Evolutionary conservation across 495 filamentous ascomycete species (phyloP), one percentile per base, ranked within the genome.

Genomic region (Daldinia vernicosa): DNA sequence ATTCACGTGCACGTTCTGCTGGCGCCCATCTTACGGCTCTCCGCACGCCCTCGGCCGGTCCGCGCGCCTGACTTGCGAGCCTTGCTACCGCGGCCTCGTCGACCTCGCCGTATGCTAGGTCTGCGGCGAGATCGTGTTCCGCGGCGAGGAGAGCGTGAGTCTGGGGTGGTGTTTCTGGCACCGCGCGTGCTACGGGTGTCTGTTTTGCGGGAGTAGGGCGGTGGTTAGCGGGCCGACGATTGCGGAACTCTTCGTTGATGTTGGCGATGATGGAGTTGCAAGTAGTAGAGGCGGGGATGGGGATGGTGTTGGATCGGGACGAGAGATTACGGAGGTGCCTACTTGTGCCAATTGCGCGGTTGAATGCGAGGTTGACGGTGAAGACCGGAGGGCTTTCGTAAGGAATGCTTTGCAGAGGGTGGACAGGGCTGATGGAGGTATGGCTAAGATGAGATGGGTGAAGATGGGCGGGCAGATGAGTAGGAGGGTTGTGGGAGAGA

Each of bases 141-240:
- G 80, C 22, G 82, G 77, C 6, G 81, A 81, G 7, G 83, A 83
- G 43, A 79, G 80, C 50, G 81, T 85, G 14, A 82, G 79, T 52
- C 62, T 84, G 15, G 83, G 82, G 1, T 85, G 80, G 83, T 82
- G 81, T 55, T 85, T 85, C 60, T 85, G 83, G 83, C 83, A 85
- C 52, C 70, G 76, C 58, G 78, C 56, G 0, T 85, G 83, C 45
- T 84, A 82, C 60, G 82, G 82, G 9, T 85, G 83, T 75, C 63
- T 85, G 56, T 64, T 84, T 17, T 85, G 80, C 59, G 79, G 81
- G 37, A 69, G 59, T 52, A 73, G 67, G 61, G 2, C 15, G 14
- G 66, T 74, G 1, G 64, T 70, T 24, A 66, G 52, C 0, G 66
- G 64, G 56, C 58, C 70, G 14, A 58, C 35, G 7, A 6, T 66